These are phyloP conservation scores for Limtongozyma cylindracea DNA, from an alignment of 805 yeast genomes.

Conservation along the genomic window DNA sequence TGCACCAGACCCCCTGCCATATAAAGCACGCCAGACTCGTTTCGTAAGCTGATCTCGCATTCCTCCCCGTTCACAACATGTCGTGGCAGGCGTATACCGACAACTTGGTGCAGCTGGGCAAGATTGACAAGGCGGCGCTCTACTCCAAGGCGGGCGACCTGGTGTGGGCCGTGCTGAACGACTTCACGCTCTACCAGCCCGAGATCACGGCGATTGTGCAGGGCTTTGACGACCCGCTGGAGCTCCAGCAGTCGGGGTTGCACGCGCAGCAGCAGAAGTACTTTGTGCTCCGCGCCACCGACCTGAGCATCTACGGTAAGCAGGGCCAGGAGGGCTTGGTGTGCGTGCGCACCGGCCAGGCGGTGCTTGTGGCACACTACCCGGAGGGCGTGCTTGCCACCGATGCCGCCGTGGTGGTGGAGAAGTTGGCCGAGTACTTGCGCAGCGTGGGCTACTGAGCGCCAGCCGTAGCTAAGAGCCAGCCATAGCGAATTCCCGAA, in stretches of 20 bases:
- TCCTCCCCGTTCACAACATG: constrained; percentile 1
- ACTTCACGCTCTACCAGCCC: constrained; percentile 31
- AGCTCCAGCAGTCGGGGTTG: constrained; percentile 66
- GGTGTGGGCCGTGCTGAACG: constrained; percentile 72
- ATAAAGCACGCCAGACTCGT: constrained; percentile 10
- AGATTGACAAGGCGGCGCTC: constrained; percentile 78
- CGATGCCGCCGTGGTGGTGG: constrained; percentile 86
- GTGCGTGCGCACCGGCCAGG: constrained; percentile 84
- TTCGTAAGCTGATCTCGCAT: constrained; percentile 8
- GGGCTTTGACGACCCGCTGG: constrained; percentile 62
- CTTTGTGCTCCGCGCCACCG: constrained; percentile 73
- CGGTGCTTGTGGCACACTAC: constrained; percentile 83
- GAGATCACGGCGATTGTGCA: constrained; percentile 54
- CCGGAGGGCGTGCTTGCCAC: constrained; percentile 82
- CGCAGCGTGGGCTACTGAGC: constrained; percentile 63
- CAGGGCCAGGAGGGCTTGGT: constrained; percentile 70
- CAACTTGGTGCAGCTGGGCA: constrained; percentile 67
- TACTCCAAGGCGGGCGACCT: constrained; percentile 90
- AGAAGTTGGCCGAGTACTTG: constrained; percentile 86
- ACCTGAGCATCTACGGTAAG: constrained; percentile 84
- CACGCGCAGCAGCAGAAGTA: constrained; percentile 72
- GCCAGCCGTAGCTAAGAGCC: no score
- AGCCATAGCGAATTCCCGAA: no score
- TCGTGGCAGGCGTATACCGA: constrained; percentile 69
- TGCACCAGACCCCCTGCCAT: not conserved